Percentiles rank a stretch among this genome's conserved stretches.
phyloP scores from a whole-genome alignment of 805 yeast species.

The Wickerhamomyces pijperi region DNA sequence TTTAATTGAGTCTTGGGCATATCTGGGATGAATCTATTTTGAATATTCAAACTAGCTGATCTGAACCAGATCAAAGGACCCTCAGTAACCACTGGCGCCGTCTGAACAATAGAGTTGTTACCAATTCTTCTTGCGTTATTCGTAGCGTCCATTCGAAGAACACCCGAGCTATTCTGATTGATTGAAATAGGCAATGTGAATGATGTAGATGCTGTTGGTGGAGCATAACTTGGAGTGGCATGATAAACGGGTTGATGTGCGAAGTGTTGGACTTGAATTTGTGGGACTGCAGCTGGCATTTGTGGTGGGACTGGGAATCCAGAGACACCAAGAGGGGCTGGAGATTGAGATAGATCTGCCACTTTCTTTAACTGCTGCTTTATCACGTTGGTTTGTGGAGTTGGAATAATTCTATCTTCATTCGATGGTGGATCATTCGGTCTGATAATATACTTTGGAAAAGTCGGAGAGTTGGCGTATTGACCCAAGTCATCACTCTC shows the following conservation, averaged over 20 bases:
- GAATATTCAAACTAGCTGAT: constrained; percentile 47
- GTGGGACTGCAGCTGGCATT: constrained; percentile 1
- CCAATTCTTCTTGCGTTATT: constrained; percentile 21
- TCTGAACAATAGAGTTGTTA: constrained; percentile 15
- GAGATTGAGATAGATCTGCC: constrained; percentile 2
- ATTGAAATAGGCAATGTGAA: constrained; percentile 22
- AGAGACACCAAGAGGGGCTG: background rate
- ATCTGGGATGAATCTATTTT: constrained; percentile 24
- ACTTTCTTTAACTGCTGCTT: constrained; percentile 15
- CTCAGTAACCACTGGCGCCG: constrained; percentile 3
- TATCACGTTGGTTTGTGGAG: constrained; percentile 10
- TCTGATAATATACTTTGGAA: constrained; percentile 31
- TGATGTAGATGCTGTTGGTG: constrained; percentile 18
- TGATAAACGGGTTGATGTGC: constrained; percentile 10
- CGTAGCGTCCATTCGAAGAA: constrained; percentile 20
- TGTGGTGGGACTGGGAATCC: background rate
- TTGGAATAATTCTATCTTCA: constrained; percentile 6
- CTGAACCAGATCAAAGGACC: constrained; percentile 54
- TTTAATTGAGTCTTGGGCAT: constrained; percentile 7
- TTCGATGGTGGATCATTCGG: constrained; percentile 29
- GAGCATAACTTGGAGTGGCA: constrained; percentile 16
- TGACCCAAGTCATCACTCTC: constrained; percentile 79
- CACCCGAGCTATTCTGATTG: constrained; percentile 12
- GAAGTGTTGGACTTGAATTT: constrained; percentile 1
- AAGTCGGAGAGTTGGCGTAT: constrained; percentile 39